Evolutionary conservation across 1,139 yeast genomes (phyloP).

Genomic region (Yamadazyma diospyri): DNA sequence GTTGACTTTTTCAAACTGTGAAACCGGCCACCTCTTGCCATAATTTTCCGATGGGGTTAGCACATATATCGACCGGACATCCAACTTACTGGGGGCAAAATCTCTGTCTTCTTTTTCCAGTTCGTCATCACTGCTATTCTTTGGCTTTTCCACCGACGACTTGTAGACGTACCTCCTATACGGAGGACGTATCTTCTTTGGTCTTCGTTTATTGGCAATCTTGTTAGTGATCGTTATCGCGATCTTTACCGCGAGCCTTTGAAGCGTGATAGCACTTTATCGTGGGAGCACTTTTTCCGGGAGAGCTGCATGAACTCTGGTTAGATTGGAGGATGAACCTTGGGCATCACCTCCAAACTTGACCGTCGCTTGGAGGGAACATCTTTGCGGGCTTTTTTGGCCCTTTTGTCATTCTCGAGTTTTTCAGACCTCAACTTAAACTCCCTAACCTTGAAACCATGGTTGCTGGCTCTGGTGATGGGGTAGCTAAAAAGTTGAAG

Average conservation of each 20-base stretch:
- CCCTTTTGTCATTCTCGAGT: not conserved
- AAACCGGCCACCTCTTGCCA: constrained; percentile 37
- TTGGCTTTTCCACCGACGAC: constrained; percentile 30
- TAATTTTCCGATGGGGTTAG: constrained; percentile 22
- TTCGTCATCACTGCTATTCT: constrained; percentile 33
- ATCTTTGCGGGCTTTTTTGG: no score
- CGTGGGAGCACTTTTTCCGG: no score
- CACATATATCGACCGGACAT: constrained; percentile 36
- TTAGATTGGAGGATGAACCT: no score
- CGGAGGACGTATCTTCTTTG: constrained; percentile 74
- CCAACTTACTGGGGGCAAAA: constrained; percentile 25
- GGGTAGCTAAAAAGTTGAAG: constrained; percentile 5
- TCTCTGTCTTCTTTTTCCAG: constrained; percentile 32
- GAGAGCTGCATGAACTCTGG: no score
- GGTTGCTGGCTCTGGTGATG: not conserved
- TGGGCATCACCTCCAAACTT: no score
- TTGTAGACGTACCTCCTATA: constrained; percentile 76
- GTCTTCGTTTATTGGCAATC: constrained; percentile 85
- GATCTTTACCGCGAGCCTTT: no score
- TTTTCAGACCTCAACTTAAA: constrained; percentile 3
- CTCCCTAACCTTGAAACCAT: constrained; percentile 3
- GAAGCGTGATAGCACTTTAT: no score
- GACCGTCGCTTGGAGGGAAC: no score
- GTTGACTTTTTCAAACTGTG: constrained; percentile 46
- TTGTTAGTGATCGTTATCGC: constrained; percentile 16